A percentile compares a stretch with the other conserved stretches of the same genome.
These are phyloP conservation scores for Euphorbia celastroides DNA, from an alignment of 441 rosid genomes.

Conservation along the genomic window DNA sequence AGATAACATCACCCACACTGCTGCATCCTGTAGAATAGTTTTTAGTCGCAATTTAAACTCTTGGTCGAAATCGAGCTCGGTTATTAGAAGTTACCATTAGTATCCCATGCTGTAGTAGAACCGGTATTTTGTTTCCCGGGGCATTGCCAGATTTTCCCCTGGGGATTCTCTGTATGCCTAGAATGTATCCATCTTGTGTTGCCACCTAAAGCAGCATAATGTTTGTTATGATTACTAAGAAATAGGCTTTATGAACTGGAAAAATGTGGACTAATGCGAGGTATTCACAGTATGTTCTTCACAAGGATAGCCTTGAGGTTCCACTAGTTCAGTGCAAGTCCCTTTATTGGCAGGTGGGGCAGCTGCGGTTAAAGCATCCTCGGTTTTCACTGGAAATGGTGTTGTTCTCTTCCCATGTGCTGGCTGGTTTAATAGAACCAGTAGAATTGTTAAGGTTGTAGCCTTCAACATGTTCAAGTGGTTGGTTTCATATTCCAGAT, in stretches of 20 bases:
- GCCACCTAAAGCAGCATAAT: constrained; percentile 30
- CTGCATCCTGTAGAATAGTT: constrained; percentile 38
- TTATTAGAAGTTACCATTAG: constrained; percentile 33
- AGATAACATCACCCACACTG: constrained; percentile 33
- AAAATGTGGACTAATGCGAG: not conserved
- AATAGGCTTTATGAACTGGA: not conserved
- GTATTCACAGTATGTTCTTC: constrained; percentile 40
- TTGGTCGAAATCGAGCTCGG: too few species aligned
- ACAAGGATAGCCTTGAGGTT: constrained; percentile 33
- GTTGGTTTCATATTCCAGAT: constrained; percentile 1
- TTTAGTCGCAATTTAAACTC: too few species aligned
- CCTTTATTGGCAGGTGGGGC: constrained; percentile 21
- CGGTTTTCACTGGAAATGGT: constrained; percentile 12
- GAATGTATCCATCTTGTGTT: constrained; percentile 48
- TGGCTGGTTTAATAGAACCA: constrained; percentile 28
- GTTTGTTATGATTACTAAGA: not conserved
- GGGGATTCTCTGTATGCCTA: constrained; percentile 45
- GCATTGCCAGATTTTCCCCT: constrained; percentile 21
- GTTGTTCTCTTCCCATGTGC: constrained; percentile 29
- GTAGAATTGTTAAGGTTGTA: constrained; percentile 12
- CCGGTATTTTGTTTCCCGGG: constrained; percentile 25
- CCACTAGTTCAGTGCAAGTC: constrained; percentile 38
- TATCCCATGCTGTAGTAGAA: constrained; percentile 45
- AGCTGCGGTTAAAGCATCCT: constrained; percentile 11
- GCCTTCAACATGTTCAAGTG: constrained; percentile 19